phyloP scores from a whole-genome alignment of 2,329 filamentous ascomycete genomes.

The Purpureocillium lavendulum region DNA sequence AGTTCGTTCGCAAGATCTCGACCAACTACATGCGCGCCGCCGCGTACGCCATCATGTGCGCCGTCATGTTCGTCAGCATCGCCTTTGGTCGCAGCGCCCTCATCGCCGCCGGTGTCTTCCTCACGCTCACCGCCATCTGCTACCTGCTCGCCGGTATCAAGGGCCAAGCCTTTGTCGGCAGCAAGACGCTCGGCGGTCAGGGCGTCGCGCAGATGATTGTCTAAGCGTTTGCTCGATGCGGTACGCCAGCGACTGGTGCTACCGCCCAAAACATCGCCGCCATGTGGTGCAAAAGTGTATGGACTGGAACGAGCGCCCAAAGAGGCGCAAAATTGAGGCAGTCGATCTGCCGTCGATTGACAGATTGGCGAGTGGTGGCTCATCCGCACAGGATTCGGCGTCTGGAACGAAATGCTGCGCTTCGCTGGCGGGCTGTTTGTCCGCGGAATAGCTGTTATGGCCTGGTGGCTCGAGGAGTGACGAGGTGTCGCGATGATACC shows the following conservation, averaged over 20 bases:
- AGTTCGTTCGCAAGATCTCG: constrained; percentile 81
- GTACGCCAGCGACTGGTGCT: not conserved
- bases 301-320: not conserved
- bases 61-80: constrained; percentile 78
- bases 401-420: constrained; percentile 19
- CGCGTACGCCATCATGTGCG: constrained; percentile 74
- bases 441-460: not conserved
- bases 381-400: constrained; percentile 19
- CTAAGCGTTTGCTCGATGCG: constrained; percentile 30
- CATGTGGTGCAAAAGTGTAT: no score
- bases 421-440: no score
- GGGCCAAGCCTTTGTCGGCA: constrained; percentile 79
- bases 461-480: constrained; percentile 2
- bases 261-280: not conserved
- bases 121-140: constrained; percentile 69
- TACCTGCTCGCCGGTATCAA: constrained; percentile 74
- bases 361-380: constrained; percentile 9
- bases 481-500: constrained; percentile 1
- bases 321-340: not conserved
- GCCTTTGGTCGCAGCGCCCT: constrained; percentile 58
- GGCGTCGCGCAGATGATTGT: constrained; percentile 98
- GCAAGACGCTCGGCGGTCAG: constrained; percentile 91
- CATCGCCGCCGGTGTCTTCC: constrained; percentile 77
- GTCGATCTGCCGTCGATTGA: constrained; percentile 9
- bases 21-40: constrained; percentile 95